These are phyloP conservation scores for Aspergillus hiratsukae DNA, from an alignment of 2,329 filamentous ascomycete species.

Conservation along the genomic window DNA sequence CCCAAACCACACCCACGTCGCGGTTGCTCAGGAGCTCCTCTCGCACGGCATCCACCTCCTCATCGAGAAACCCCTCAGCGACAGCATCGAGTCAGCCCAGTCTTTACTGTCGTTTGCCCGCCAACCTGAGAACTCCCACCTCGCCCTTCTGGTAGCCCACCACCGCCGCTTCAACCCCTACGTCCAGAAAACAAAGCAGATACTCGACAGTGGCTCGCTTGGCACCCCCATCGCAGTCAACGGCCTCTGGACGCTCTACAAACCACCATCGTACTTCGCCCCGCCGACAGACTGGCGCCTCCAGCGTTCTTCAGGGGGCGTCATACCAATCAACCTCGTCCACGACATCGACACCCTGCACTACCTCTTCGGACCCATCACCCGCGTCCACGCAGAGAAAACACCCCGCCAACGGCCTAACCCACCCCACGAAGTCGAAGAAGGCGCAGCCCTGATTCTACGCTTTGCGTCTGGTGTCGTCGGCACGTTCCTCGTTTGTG, in stretches of 20 bases:
- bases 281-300: conserved; percentile 48
- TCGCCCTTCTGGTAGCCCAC: conserved; percentile 54
- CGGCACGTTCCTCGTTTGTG: conserved; percentile 54
- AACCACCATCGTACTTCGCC: conserved; percentile 50
- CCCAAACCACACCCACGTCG: conserved; percentile 55
- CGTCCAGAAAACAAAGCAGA: conserved; percentile 47
- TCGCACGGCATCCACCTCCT: conserved; percentile 49
- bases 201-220: conserved; percentile 38
- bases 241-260: conserved; percentile 52
- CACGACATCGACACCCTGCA: conserved; percentile 59
- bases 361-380: conserved; percentile 52
- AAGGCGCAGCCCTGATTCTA: conserved; percentile 53
- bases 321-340: conserved; percentile 56
- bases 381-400: conserved; percentile 49
- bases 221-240: conserved; percentile 51
- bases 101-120: conserved; percentile 17
- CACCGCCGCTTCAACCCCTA: conserved; percentile 59
- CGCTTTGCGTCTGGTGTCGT: conserved; percentile 52
- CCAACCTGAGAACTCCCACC: conserved; percentile 18
- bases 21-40: conserved; percentile 48
- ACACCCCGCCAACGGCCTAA: conserved; percentile 39
- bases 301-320: conserved; percentile 42
- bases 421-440: conserved; percentile 46
- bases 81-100: conserved; percentile 23
- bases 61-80: conserved; percentile 55